Evolutionary conservation across 805 yeast species (phyloP).

Genomic region (Candida ponderosae): DNA sequence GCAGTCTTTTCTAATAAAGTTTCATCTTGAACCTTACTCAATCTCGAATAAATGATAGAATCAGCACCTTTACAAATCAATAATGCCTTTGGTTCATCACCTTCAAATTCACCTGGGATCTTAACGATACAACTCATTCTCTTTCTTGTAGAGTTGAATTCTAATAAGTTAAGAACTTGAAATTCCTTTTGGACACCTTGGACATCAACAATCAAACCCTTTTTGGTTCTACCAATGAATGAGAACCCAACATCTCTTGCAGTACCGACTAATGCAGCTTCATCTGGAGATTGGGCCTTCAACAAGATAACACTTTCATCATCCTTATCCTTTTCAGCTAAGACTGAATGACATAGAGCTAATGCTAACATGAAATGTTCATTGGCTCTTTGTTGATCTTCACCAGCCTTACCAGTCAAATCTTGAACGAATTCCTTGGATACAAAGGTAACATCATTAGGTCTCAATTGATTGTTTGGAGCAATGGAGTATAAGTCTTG

Average conservation of each 20-base stretch:
- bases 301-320: slow-evolving; percentile 47
- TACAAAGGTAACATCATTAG: slow-evolving; percentile 62
- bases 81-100: slow-evolving; percentile 49
- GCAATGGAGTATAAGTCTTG: slow-evolving; percentile 30
- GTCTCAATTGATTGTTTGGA: slow-evolving; percentile 32
- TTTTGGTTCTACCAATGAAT: slow-evolving; percentile 57
- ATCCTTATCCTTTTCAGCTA: slow-evolving; percentile 58
- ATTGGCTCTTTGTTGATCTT: slow-evolving; percentile 45
- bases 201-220: slow-evolving; percentile 57
- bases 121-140: slow-evolving; percentile 81
- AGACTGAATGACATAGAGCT: slow-evolving; percentile 73
- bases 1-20: slow-evolving; percentile 56
- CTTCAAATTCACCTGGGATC: slow-evolving; percentile 41
- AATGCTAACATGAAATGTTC: slow-evolving; percentile 73
- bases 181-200: slow-evolving; percentile 68
- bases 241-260: slow-evolving; percentile 73
- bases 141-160: slow-evolving; percentile 78
- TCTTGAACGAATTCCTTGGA: slow-evolving; percentile 62
- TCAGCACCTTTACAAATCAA: slow-evolving; percentile 83
- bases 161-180: slow-evolving; percentile 62
- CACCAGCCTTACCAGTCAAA: slow-evolving; percentile 42
- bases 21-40: slow-evolving; percentile 39
- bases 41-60: slow-evolving; percentile 65
- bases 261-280: slow-evolving; percentile 77
- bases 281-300: slow-evolving; percentile 83